Conservation (phyloP, 805 yeast species). For the Maudiozyma serrabonitensis region DNA sequence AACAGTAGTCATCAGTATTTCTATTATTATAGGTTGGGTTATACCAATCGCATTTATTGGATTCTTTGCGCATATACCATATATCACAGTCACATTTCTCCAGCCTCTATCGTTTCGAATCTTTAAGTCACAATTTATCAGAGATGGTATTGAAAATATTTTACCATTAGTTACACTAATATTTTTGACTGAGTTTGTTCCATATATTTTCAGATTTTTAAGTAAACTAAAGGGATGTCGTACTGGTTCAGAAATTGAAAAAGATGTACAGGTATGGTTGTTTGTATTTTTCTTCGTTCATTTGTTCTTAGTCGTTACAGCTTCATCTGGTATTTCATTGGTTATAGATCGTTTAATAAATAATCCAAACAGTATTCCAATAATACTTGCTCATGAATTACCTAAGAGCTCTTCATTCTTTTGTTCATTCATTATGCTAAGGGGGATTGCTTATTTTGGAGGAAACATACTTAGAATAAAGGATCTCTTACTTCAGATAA, state of each 20-base stretch:
- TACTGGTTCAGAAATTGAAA: conserved; percentile 54
- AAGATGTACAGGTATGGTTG: conserved; percentile 69
- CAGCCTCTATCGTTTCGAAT: conserved; percentile 41
- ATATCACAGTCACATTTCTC: conserved; percentile 34
- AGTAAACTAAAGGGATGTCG: conserved; percentile 47
- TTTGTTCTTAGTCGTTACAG: conserved; percentile 72
- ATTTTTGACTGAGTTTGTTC: conserved; percentile 52
- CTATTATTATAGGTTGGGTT: conserved; percentile 59
- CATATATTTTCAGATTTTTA: conserved; percentile 45
- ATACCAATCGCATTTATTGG: conserved; percentile 79
- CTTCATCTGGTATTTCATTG: conserved; percentile 68
- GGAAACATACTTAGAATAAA: conserved; percentile 54
- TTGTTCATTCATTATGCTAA: conserved; percentile 62
- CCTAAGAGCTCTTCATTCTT: conserved; percentile 85
- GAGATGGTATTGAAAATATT: conserved; percentile 49
- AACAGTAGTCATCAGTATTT: conserved; percentile 36
- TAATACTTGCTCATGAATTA: conserved; percentile 61
- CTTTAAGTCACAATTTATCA: conserved; percentile 41
- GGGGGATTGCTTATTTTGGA: conserved; percentile 71
- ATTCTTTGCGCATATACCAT: conserved; percentile 62
- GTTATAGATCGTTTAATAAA: conserved; percentile 51
- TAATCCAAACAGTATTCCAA: conserved; percentile 65
- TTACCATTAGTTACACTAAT: conserved; percentile 61
- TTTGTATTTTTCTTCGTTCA: conserved; percentile 75
- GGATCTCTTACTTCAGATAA: conserved; percentile 36